Evolutionary conservation across 2,329 filamentous ascomycete genomes (phyloP).

Genomic region (Microdochium nivale): DNA sequence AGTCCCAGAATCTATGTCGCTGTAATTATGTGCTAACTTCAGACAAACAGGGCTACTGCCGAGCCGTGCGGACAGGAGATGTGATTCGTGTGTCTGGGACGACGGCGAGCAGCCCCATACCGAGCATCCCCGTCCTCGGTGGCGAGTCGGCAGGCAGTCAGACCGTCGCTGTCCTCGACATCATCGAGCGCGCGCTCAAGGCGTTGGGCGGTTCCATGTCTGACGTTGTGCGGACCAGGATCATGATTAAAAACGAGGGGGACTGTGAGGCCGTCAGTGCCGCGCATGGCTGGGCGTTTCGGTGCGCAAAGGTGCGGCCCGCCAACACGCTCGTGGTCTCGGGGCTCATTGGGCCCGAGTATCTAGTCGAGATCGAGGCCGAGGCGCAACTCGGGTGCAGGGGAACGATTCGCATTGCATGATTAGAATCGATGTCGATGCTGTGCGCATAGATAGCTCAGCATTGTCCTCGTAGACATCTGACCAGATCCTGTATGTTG

Average conservation of each 20-base stretch:
- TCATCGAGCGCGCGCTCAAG: conserved; percentile 15
- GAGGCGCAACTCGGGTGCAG: conserved; percentile 3
- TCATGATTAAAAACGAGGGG: conserved; percentile 13
- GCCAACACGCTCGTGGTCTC: conserved; percentile 10
- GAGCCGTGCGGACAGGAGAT: conserved; percentile 17
- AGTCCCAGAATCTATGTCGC: neutral
- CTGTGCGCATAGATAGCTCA: neutral
- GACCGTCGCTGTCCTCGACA: conserved; percentile 18
- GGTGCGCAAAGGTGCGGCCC: conserved; percentile 12
- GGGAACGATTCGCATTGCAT: neutral
- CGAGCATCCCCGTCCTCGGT: conserved; percentile 9
- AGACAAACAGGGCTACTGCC: conserved; percentile 15
- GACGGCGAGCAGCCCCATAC: conserved; percentile 17
- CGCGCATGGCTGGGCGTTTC: conserved; percentile 18
- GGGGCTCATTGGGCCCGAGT: conserved; percentile 6
- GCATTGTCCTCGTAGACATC: neutral
- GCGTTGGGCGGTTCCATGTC: conserved; percentile 14
- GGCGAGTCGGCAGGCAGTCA: conserved; percentile 14
- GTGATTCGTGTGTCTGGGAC: conserved; percentile 20
- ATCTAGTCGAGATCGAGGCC: conserved; percentile 13
- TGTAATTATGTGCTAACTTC: too few relatives aligned
- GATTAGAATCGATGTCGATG: neutral
- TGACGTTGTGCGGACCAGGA: conserved; percentile 17
- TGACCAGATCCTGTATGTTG: neutral
- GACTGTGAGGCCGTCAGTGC: conserved; percentile 16